Conservation (phyloP, 306 rosid genomes). For the Benincasa hispida region DNA sequence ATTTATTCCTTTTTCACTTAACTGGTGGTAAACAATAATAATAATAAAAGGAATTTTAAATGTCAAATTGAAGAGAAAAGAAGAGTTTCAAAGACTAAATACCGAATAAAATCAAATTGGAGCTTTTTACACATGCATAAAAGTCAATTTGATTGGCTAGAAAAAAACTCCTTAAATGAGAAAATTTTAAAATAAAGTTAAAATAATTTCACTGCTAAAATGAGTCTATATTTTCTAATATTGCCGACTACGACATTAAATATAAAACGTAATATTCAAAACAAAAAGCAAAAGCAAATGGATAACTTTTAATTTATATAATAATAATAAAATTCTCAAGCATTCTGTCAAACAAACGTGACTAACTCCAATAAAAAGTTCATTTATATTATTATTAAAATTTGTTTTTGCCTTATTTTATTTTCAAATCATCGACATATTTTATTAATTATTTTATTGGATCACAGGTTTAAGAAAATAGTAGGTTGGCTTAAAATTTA, state of each 20-base stretch:
- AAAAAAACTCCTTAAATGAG: not conserved
- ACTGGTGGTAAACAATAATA: not conserved
- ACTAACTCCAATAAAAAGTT: not conserved
- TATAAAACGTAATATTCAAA: no score
- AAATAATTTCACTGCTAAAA: no score
- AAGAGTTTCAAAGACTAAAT: not conserved
- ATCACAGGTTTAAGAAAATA: not conserved
- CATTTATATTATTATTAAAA: not conserved
- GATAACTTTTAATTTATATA: not conserved
- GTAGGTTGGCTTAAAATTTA: not conserved
- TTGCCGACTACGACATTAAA: not conserved
- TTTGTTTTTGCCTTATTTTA: not conserved
- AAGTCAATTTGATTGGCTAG: no score
- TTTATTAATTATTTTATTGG: not conserved
- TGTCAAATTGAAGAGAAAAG: not conserved
- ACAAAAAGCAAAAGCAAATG: not conserved
- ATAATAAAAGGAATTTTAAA: not conserved
- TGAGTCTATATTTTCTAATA: no score
- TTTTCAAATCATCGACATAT: not conserved
- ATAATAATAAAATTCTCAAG: not conserved
- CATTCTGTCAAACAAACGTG: not conserved
- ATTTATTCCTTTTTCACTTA: no score
- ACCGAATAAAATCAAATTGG: not conserved
- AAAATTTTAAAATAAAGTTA: no score
- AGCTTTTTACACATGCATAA: not conserved